Evolutionary conservation across 345 rosid genomes (phyloP), one percentile per base, ranked within the genome.

Genomic region (Eucalyptus lansdowneana): DNA sequence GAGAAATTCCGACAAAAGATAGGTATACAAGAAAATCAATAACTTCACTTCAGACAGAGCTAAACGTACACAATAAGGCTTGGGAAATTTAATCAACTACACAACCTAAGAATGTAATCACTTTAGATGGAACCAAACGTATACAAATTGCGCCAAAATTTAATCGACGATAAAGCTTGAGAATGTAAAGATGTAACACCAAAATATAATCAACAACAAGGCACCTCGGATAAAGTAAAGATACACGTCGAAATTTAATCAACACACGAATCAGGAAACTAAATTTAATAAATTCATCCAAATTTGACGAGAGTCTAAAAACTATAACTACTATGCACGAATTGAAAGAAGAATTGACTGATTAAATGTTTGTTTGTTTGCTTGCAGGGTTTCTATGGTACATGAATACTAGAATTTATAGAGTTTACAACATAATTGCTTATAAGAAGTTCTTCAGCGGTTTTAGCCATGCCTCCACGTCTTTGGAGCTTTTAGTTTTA

Each of bases 241-340:
- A 54, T 22, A 54, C 17, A 21, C 0, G 3, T 22, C 4, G 0
- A 19, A 56, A 24, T 56, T 56, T 56, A 24, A 56, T 56, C 62
- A 22, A 56, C 6, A 56, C 2, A 0, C 0, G 29, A 10, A 56
- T 56, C 0, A 0, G 14, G 62, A 56, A 22, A 24, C 29, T 24
- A 24, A 3, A 56, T 6, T 56, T 56, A 56, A n/a, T n/a, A n/a
- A n/a, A n/a, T n/a, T n/a, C n/a, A n/a, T n/a, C n/a, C n/a, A n/a
- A n/a, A n/a, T n/a, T n/a, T n/a, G n/a, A n/a, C n/a, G n/a, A n/a
- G 62, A 56, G 62, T 56, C 27, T 56, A 24, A 56, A 56, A 56
- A 56, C 6, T 10, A 56, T 5, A 56, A 24, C 62, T 56, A 56
- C 27, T 0, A 5, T 56, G 14, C 29, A 56, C 24, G 3, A 56